Base-by-base conservation (phyloP, 331 rosid species). In the Quercus phellos region DNA sequence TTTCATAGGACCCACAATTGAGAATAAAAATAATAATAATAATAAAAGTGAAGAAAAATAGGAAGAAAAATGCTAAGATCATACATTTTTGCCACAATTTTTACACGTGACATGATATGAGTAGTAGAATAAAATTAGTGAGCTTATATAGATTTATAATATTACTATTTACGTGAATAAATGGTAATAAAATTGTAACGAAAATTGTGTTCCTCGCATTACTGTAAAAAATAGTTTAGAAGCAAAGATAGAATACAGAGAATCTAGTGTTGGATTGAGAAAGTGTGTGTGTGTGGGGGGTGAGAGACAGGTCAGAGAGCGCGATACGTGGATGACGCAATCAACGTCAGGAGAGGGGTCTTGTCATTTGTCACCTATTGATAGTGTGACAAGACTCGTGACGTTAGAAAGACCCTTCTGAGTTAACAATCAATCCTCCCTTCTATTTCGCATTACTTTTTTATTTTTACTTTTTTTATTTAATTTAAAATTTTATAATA, bases 321-420 rank as follows among this genome's bases (percentile, higher is more conserved):
- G 60, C 46, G 17, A n/a, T 46, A 80, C 79, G 83, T 79, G 78
- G 83, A 58, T 46, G 79, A 66, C 79, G 76, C 42, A 64, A 19
- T 14, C 1, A 68, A 63, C 73, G 76, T 60, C 84, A 58, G 38
- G 71, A 30, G 53, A 76, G 60, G 56, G 53, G 67, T 66, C 79
- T 27, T 68, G 38, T 76, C 79, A 46, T 11, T 46, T 38, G 46
- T 38, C 12, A 38, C 6, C 70, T 5, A 32, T 16, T 32, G 71
- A 66, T 22, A 34, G 3, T 5, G 6, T 34, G 84, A 81, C 30
- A 75, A 11, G 81, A 76, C 61, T 35, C 38, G 42, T 58, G 81
- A 81, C 84, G 74, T 61, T 59, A 13, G 80, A 76, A 70, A 56
- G 75, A 75, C 79, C 42, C 70, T 8, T 19, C 64, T 42, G 51